Conservation (phyloP, 1,284 basidiomycete genomes). For the Puccinia polysora region DNA sequence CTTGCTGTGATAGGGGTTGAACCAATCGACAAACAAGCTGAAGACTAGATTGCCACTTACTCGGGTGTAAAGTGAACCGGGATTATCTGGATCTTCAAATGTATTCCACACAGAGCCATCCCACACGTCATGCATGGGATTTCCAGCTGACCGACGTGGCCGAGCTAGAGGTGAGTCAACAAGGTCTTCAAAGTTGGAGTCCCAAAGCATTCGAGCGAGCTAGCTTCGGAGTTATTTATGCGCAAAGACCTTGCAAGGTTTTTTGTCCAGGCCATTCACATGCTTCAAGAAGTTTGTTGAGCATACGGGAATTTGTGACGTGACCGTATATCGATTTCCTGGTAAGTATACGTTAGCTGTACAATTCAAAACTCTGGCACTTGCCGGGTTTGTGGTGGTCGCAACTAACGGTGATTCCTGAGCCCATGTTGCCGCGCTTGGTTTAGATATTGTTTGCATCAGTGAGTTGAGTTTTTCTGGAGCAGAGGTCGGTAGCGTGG, state of each 20-base stretch:
- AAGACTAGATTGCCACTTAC: slow-evolving; percentile 30
- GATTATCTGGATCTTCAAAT: background rate
- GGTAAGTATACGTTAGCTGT: slow-evolving; percentile 2
- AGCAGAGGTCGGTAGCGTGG: background rate
- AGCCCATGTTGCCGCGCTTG: background rate
- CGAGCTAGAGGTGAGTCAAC: slow-evolving; percentile 1
- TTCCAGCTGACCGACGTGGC: background rate
- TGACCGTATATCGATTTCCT: background rate
- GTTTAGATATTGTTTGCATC: background rate
- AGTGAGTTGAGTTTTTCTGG: background rate
- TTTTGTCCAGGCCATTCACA: background rate
- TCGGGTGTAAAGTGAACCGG: background rate
- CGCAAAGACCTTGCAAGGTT: slow-evolving; percentile 1
- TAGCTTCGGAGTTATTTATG: slow-evolving; percentile 6
- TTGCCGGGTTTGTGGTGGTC: background rate
- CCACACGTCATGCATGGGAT: slow-evolving; percentile 5
- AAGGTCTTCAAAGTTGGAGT: slow-evolving; percentile 3
- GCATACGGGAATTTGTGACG: background rate
- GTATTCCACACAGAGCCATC: slow-evolving; percentile 13
- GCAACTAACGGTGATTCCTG: background rate
- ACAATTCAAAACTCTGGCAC: background rate
- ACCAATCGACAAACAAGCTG: slow-evolving; percentile 26
- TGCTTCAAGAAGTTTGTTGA: background rate
- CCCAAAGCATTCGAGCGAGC: slow-evolving; percentile 3
- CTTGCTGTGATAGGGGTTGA: slow-evolving; percentile 19